Percentiles rank a stretch among this genome's conserved stretches.
Evolutionary conservation across 306 rosid genomes (phyloP).

Genomic region (Acacia crassicarpa): DNA sequence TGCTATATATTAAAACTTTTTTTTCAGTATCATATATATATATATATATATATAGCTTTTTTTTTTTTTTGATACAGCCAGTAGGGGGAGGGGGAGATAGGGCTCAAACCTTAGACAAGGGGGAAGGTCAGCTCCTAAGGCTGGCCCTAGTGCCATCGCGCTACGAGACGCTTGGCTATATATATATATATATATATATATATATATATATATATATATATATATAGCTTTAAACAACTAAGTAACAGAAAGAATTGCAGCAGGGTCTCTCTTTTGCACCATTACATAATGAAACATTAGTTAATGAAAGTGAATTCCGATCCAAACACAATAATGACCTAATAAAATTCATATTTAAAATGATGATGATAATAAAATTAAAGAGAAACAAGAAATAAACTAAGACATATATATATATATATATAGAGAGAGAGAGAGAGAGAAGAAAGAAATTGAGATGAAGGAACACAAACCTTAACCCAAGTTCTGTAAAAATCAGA

Average conservation of each 20-base stretch:
- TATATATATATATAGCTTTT: background rate
- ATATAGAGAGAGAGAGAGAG: too few species aligned
- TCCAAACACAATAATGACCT: background rate
- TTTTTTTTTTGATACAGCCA: too few species aligned
- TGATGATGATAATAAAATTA: background rate
- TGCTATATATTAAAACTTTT: background rate
- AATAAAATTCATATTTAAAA: background rate
- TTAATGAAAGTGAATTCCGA: background rate
- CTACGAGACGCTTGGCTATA: too few species aligned
- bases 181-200: too few species aligned
- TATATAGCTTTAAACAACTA: too few species aligned
- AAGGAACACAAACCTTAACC: constrained; percentile 51
- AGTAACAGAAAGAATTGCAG: background rate
- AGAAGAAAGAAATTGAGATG: background rate
- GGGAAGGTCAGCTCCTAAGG: too few species aligned
- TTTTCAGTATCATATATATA: background rate
- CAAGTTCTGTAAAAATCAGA: constrained; percentile 82
- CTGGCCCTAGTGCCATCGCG: too few species aligned
- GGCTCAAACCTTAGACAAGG: too few species aligned
- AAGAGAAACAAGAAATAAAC: background rate
- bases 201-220: too few species aligned
- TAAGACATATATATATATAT: background rate
- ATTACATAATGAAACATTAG: background rate
- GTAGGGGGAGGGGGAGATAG: too few species aligned
- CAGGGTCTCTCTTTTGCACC: background rate